Percentiles rank a stretch among this genome's conserved stretches.
These are phyloP conservation scores for Coniferiporia sulphurascens DNA, from an alignment of 1,284 basidiomycete species.

Conservation along the genomic window DNA sequence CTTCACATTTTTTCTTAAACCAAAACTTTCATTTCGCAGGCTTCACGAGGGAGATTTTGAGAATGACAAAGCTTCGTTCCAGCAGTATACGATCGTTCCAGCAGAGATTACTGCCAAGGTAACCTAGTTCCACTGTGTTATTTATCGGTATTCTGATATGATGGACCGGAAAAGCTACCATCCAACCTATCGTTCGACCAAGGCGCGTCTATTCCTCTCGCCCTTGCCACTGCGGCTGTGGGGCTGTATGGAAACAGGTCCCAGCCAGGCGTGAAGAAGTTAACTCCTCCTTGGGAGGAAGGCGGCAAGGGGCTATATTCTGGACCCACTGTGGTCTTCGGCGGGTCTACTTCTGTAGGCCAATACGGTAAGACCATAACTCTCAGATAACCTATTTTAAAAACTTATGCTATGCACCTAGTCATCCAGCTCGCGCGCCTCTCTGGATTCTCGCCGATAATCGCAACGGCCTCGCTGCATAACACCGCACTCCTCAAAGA, in stretches of 20 bases:
- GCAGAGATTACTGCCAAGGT: slow-evolving; percentile 42
- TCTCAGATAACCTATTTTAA: slow-evolving; percentile 31
- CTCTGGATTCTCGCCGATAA: slow-evolving; percentile 49
- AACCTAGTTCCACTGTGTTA: slow-evolving; percentile 18
- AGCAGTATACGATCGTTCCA: slow-evolving; percentile 42
- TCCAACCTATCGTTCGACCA: slow-evolving; percentile 29
- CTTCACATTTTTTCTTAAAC: neutral
- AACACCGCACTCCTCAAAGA: slow-evolving; percentile 39
- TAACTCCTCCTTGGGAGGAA: slow-evolving; percentile 22
- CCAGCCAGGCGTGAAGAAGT: neutral
- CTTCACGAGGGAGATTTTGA: slow-evolving; percentile 36
- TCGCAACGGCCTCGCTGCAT: slow-evolving; percentile 45
- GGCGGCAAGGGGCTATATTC: slow-evolving; percentile 23
- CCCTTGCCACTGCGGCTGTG: slow-evolving; percentile 34
- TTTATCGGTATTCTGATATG: too few species aligned
- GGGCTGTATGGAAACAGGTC: slow-evolving; percentile 25
- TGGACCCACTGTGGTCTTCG: slow-evolving; percentile 32
- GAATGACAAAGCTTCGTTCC: slow-evolving; percentile 39
- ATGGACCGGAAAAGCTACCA: slow-evolving; percentile 24
- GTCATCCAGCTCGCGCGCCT: slow-evolving; percentile 43
- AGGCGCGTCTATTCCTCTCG: slow-evolving; percentile 37
- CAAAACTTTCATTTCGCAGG: slow-evolving; percentile 26
- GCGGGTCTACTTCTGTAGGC: slow-evolving; percentile 31
- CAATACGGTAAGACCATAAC: slow-evolving; percentile 38
- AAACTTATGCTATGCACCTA: slow-evolving; percentile 9